Evolutionary conservation across 1,284 basidiomycete genomes (phyloP), one percentile per base, ranked within the genome.

Genomic region (Ganoderma resinaceum): DNA sequence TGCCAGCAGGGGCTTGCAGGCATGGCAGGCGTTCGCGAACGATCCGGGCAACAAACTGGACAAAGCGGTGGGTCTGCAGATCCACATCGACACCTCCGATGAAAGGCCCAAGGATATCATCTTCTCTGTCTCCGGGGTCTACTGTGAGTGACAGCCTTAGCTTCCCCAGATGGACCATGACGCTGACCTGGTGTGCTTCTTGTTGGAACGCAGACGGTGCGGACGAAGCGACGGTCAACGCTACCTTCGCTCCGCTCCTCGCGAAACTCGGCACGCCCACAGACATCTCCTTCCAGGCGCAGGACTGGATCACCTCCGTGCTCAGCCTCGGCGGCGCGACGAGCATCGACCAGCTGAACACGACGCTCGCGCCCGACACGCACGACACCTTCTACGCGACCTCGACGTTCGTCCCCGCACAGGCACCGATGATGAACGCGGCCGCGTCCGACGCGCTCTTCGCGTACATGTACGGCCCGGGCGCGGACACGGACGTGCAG

Each of bases 231-330:
- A 61, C 65, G 53, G 59, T 68, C n/a, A 68, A 68, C 42, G 26
- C 67, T 38, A 68, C 67, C 31, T 62, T 68, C 38, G 63, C 67
- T 4, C 67, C 67, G 20, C 63, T 68, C 23, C 63, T 68, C 23
- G 20, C 18, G 31, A 35, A 65, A 29, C 67, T 68, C 40, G 67
- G 67, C 9, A 37, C 37, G 7, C 67, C 67, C 4, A 57, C 59
- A 9, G 23, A 20, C 29, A 43, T 35, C 11, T 57, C 40, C 14
- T 37, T 68, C 6, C 37, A 65, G 52, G 4, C 20, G 26, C 67
- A 68, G 42, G 62, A 68, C 60, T 68, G 67, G 67, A 68, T 68
- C 29, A 52, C 53, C 29, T 53, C 42, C 33, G 66, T 67, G 46
- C 62, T 67, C 62, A 61, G 31, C 66, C 62, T 67, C 38, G 66